phyloP scores from a whole-genome alignment of 345 rosid species.

The Punica granatum region DNA sequence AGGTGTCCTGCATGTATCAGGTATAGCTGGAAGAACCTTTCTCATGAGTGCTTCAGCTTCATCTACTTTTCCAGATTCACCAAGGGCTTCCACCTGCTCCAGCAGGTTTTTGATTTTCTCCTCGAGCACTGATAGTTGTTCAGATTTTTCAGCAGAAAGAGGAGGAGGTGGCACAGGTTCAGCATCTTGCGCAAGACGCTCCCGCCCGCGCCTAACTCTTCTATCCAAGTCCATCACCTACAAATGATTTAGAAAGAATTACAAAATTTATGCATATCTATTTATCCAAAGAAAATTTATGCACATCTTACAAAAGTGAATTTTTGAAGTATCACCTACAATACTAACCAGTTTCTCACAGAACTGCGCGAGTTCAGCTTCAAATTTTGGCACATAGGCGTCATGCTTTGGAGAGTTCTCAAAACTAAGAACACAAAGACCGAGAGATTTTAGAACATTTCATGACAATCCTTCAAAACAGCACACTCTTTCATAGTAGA shows the following conservation, averaged over 20 bases:
- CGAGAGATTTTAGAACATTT: neutral
- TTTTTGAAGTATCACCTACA: neutral
- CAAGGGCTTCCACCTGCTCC: conserved; percentile 94
- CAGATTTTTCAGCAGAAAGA: conserved; percentile 70
- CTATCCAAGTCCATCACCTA: conserved; percentile 95
- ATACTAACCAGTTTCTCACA: conserved; percentile 86
- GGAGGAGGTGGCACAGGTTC: conserved; percentile 77
- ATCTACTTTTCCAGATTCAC: conserved; percentile 98
- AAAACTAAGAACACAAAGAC: conserved; percentile 45
- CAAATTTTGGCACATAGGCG: conserved; percentile 63
- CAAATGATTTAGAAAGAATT: conserved; percentile 3
- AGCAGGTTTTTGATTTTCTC: conserved; percentile 86
- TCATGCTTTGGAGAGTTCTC: conserved; percentile 85
- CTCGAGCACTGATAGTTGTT: conserved; percentile 76
- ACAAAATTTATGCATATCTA: too few relatives aligned
- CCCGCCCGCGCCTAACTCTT: conserved; percentile 95
- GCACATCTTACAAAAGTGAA: neutral
- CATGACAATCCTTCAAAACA: neutral
- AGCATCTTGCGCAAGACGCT: conserved; percentile 85
- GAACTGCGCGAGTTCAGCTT: conserved; percentile 85
- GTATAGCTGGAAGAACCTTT: conserved; percentile 41
- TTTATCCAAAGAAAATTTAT: neutral
- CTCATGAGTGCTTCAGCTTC: conserved; percentile 99
- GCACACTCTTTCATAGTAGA: neutral
- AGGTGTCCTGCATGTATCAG: neutral